These are phyloP conservation scores for Sporothrix brunneoviolacea DNA, from an alignment of 2,329 filamentous ascomycete species.

Conservation along the genomic window DNA sequence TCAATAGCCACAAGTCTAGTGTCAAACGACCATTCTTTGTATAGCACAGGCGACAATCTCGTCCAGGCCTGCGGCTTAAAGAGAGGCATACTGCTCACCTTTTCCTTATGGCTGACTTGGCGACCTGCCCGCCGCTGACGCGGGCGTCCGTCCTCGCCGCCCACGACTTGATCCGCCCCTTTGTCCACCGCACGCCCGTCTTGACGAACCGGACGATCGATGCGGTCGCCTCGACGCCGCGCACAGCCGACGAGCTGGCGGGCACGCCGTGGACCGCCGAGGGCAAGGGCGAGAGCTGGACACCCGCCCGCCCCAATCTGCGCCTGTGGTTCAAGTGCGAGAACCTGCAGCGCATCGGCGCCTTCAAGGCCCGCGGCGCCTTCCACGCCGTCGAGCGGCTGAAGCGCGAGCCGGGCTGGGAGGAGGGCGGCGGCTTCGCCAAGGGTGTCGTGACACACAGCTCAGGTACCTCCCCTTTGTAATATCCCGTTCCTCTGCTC, in stretches of 20 bases:
- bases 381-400: conserved; percentile 77
- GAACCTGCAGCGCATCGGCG: conserved; percentile 83
- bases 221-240: conserved; percentile 65
- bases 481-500: conserved; percentile 9
- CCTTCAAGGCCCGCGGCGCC: conserved; percentile 87
- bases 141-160: conserved; percentile 66
- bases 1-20: no score
- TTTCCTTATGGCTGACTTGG: conserved; percentile 53
- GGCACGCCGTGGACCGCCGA: conserved; percentile 8
- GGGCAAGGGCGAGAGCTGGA: background rate
- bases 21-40: no score
- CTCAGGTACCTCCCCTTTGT: conserved; percentile 53
- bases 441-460: conserved; percentile 85
- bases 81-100: no score
- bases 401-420: conserved; percentile 53
- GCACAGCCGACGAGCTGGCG: conserved; percentile 30
- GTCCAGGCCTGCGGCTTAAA: no score
- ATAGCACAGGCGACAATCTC: no score
- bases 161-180: conserved; percentile 62
- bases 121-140: conserved; percentile 57
- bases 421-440: conserved; percentile 50
- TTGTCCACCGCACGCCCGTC: conserved; percentile 79
- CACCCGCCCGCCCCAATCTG: conserved; percentile 58
- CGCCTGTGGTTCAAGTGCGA: conserved; percentile 92
- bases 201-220: conserved; percentile 73